Evolutionary conservation across 2,329 filamentous ascomycete genomes (phyloP).

Genomic region (Fusarium bulbicola): DNA sequence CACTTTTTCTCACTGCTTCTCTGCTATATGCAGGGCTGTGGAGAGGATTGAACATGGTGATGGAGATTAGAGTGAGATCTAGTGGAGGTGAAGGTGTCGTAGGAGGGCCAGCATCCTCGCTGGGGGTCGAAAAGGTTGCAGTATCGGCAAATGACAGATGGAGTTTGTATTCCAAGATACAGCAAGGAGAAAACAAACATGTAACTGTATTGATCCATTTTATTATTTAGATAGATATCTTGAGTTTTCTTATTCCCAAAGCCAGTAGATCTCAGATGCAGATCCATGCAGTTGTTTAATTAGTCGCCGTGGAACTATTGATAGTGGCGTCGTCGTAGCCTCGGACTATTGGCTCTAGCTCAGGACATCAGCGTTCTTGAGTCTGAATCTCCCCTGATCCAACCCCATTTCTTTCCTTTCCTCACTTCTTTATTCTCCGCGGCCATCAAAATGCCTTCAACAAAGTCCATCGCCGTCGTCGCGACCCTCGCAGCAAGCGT

Average conservation of each 20-base stretch:
- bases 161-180: too few relatives aligned
- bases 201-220: too few relatives aligned
- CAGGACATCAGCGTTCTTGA: not conserved
- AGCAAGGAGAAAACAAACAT: too few relatives aligned
- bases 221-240: not conserved
- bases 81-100: not conserved
- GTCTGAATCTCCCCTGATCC: not conserved
- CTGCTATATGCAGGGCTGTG: slow-evolving; percentile 57
- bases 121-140: not conserved
- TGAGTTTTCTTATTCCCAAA: too few relatives aligned
- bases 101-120: too few relatives aligned
- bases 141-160: too few relatives aligned
- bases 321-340: not conserved
- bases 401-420: not conserved
- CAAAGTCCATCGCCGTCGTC: slow-evolving; percentile 13
- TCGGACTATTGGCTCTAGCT: not conserved
- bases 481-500: slow-evolving; percentile 11
- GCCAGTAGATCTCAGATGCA: not conserved
- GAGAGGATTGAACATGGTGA: slow-evolving; percentile 53
- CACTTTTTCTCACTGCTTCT: slow-evolving; percentile 62
- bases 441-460: slow-evolving; percentile 3
- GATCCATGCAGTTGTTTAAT: not conserved
- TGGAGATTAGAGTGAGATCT: not conserved
- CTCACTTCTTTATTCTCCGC: not conserved
- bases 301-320: not conserved